A percentile compares a stretch with the other conserved stretches of the same genome.
phyloP scores from a whole-genome alignment of 2,329 filamentous ascomycete genomes.

The Aspergillus flavus region DNA sequence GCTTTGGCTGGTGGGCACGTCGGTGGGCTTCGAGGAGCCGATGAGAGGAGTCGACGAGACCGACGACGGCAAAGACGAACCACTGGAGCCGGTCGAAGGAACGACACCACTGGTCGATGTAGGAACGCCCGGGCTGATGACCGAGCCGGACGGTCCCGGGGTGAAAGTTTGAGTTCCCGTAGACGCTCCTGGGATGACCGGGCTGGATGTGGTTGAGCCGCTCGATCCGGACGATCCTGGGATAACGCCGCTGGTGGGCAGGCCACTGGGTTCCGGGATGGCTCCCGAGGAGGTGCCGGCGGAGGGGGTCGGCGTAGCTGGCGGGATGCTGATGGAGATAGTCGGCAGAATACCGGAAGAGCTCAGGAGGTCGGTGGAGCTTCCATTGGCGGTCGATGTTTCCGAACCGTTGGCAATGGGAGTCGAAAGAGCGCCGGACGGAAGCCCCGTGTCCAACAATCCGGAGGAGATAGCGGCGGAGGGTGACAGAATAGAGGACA shows the following conservation, averaged over 20 bases:
- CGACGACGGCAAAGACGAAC: neutral
- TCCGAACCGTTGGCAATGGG: neutral
- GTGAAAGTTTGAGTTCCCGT: neutral
- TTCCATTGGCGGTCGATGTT: neutral
- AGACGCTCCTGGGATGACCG: constrained; percentile 1
- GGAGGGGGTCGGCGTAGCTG: constrained; percentile 14
- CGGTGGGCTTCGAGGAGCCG: neutral
- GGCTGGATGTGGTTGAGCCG: constrained; percentile 18
- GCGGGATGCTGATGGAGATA: constrained; percentile 32
- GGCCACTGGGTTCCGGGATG: constrained; percentile 1
- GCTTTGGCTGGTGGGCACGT: neutral
- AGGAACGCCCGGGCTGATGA: constrained; percentile 16
- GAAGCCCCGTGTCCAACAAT: neutral
- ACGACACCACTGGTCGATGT: constrained; percentile 14
- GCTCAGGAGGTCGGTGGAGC: neutral
- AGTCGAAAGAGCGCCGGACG: neutral
- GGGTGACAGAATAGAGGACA: neutral
- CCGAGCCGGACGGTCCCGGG: neutral
- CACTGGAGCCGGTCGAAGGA: constrained; percentile 12
- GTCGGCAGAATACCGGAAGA: constrained; percentile 18
- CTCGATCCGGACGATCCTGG: neutral
- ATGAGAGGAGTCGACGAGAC: constrained; percentile 12
- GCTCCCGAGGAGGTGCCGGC: constrained; percentile 13
- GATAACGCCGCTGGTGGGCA: neutral
- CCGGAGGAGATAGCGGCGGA: neutral